phyloP scores from a whole-genome alignment of 2,329 filamentous ascomycete species.

The Penicillium sp. region DNA sequence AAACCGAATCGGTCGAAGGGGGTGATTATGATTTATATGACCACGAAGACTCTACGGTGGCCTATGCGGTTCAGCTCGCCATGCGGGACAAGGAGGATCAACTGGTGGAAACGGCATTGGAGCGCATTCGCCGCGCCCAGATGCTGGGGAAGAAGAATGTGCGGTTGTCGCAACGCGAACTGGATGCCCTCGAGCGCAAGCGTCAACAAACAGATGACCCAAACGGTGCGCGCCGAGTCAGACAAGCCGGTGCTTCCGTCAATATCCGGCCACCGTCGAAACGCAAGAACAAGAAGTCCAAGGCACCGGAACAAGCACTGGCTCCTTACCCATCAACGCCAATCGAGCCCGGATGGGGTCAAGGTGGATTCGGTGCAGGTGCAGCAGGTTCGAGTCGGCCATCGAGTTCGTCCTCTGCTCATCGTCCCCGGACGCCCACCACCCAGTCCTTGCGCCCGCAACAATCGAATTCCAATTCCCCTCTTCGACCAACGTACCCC shows the following conservation, averaged over 20 bases:
- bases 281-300: constrained; percentile 23
- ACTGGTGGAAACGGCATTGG: constrained; percentile 76
- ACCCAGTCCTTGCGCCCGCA: constrained; percentile 44
- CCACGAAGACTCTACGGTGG: constrained; percentile 50
- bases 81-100: constrained; percentile 72
- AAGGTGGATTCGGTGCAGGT: constrained; percentile 47
- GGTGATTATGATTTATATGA: constrained; percentile 59
- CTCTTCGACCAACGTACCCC: constrained; percentile 40
- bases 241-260: constrained; percentile 27
- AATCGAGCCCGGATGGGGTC: constrained; percentile 52
- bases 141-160: constrained; percentile 78
- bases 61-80: constrained; percentile 57
- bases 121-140: constrained; percentile 78
- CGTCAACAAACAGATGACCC: constrained; percentile 56
- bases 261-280: constrained; percentile 26
- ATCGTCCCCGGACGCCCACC: constrained; percentile 51
- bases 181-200: constrained; percentile 77
- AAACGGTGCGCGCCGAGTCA: constrained; percentile 22
- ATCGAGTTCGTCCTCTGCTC: constrained; percentile 40
- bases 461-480: constrained; percentile 31
- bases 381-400: constrained; percentile 48
- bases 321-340: constrained; percentile 39
- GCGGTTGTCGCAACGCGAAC: constrained; percentile 76
- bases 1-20: constrained; percentile 49
- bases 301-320: constrained; percentile 17